Conservation (phyloP, 2,329 filamentous ascomycete genomes). For the Fusarium pseudocircinatum region DNA sequence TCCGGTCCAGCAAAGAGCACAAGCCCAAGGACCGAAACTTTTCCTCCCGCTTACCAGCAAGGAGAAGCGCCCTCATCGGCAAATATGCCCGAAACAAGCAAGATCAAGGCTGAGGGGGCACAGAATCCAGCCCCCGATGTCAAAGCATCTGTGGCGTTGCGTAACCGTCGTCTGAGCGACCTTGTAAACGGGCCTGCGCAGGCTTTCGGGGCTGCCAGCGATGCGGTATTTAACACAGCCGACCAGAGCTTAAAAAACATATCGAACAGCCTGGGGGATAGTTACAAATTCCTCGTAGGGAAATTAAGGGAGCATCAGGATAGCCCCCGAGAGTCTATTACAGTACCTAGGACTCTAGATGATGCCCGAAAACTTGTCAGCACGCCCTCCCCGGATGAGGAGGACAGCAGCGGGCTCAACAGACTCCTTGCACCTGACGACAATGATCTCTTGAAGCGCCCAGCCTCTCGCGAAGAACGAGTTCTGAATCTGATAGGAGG, state of each 20-base stretch:
- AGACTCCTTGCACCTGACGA: conserved; percentile 58
- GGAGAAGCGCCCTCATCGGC: conserved; percentile 51
- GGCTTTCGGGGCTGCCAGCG: conserved; percentile 82
- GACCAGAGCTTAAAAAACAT: conserved; percentile 95
- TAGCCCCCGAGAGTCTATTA: conserved; percentile 55
- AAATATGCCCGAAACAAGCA: conserved; percentile 46
- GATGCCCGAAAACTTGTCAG: conserved; percentile 91
- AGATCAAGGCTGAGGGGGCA: conserved; percentile 46
- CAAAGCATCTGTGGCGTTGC: conserved; percentile 59
- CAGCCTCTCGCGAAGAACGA: conserved; percentile 64
- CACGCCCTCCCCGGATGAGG: conserved; percentile 72
- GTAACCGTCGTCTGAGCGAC: conserved; percentile 83
- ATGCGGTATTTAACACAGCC: conserved; percentile 85
- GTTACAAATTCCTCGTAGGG: conserved; percentile 92
- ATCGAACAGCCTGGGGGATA: conserved; percentile 87
- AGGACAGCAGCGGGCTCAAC: conserved; percentile 68
- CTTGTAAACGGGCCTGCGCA: conserved; percentile 86
- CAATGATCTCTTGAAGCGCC: conserved; percentile 44
- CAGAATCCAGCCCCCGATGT: conserved; percentile 55
- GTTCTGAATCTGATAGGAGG: conserved; percentile 78
- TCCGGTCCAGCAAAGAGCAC: conserved; percentile 71
- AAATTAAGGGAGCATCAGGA: conserved; percentile 79
- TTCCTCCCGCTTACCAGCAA: conserved; percentile 65
- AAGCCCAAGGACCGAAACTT: conserved; percentile 62
- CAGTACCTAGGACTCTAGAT: conserved; percentile 88